Evolutionary conservation across 345 rosid species (phyloP).

Genomic region (Capsella bursapastoris): DNA sequence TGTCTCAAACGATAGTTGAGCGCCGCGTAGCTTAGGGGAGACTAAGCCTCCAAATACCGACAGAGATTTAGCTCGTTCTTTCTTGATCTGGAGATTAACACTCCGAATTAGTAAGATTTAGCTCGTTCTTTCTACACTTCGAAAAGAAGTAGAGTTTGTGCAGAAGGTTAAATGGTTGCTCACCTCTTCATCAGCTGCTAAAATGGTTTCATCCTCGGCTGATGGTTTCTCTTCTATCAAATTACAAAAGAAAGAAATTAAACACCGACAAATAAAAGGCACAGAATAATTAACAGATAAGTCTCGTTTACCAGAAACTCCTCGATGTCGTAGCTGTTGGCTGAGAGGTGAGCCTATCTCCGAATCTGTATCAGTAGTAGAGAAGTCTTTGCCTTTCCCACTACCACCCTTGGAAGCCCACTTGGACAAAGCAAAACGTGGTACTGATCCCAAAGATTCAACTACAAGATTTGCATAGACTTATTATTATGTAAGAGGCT

Average conservation of each 20-base stretch:
- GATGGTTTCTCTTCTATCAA: conserved; percentile 35
- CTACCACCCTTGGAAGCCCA: conserved; percentile 61
- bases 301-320: conserved; percentile 57
- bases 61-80: conserved; percentile 67
- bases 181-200: conserved; percentile 43
- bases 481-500: neutral
- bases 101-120: conserved; percentile 3
- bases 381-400: conserved; percentile 40
- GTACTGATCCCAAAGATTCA: conserved; percentile 52
- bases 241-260: conserved; percentile 31
- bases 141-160: conserved; percentile 1
- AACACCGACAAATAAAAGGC: conserved; percentile 10
- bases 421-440: conserved; percentile 63
- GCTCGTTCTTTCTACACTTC: neutral
- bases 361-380: conserved; percentile 40
- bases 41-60: conserved; percentile 82
- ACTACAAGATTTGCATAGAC: conserved; percentile 40
- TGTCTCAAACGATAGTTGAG: conserved; percentile 87
- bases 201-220: conserved; percentile 23
- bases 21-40: conserved; percentile 84
- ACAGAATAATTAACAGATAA: conserved; percentile 9
- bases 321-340: conserved; percentile 56
- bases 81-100: conserved; percentile 57
- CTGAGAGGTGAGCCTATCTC: conserved; percentile 46
- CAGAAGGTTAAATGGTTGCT: neutral